Conservation (phyloP, 495 filamentous ascomycete species). For the Penicillium lividum region DNA sequence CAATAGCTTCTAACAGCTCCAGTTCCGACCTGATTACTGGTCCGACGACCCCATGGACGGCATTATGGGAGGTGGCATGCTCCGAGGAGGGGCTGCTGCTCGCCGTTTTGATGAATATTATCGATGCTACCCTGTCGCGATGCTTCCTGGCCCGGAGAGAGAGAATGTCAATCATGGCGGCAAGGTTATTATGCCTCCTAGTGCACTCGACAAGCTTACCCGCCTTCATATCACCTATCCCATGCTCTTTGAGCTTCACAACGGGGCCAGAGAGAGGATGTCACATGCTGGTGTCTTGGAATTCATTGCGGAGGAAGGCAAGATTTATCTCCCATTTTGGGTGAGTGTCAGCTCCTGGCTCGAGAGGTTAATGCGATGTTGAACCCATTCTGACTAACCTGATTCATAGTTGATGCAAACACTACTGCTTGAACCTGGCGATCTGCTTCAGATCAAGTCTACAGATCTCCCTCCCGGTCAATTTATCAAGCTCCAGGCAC, state of each 20-base stretch:
- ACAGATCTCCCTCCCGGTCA: constrained; percentile 85
- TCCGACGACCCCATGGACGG: constrained; percentile 60
- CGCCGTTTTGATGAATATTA: constrained; percentile 96
- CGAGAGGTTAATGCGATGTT: background rate
- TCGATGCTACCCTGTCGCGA: constrained; percentile 89
- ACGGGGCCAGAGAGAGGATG: constrained; percentile 73
- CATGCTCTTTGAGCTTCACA: constrained; percentile 92
- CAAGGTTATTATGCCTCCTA: constrained; percentile 95
- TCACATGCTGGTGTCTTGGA: constrained; percentile 95
- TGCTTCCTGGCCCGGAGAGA: constrained; percentile 91
- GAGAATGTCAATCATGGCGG: constrained; percentile 92
- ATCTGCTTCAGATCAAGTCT: constrained; percentile 90
- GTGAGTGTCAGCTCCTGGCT: constrained; percentile 47
- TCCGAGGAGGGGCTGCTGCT: constrained; percentile 39
- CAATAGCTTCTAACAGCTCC: constrained; percentile 22
- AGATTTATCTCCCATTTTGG: constrained; percentile 95
- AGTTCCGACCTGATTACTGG: constrained; percentile 57
- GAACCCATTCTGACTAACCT: background rate
- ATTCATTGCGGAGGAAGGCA: constrained; percentile 96
- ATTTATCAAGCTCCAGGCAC: constrained; percentile 94
- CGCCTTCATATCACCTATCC: constrained; percentile 97
- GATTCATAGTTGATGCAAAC: constrained; percentile 83
- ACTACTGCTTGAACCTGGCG: constrained; percentile 81
- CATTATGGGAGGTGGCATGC: constrained; percentile 42
- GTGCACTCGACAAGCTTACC: constrained; percentile 92